Evolutionary conservation across 495 filamentous ascomycete genomes (phyloP), one percentile per base, ranked within the genome.

Genomic region (Trichoderma gamsii): DNA sequence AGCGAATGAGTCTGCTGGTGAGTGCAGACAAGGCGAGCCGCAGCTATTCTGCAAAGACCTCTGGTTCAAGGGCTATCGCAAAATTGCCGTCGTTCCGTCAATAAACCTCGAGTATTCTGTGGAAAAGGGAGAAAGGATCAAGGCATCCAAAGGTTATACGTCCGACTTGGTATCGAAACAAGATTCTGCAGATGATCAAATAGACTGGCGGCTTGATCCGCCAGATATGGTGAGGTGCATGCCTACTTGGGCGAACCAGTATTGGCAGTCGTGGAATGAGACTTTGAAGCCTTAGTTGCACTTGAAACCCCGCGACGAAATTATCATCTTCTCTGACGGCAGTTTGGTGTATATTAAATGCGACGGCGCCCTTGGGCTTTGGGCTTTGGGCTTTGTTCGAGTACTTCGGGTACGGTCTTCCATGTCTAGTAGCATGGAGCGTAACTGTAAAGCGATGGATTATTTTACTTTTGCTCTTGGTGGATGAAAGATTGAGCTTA

Each of bases 1-100:
- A 29, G 56, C 69, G 21, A 69, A 72, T 25, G 61, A 75, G 32
- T 29, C 25, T 9, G 56, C 56, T 4, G 76, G 68, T 7, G 83
- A 85, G 68, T 86, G 82, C 41, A 73, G 71, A 46, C 75, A 78
- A 68, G 82, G 83, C 0, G 83, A 84, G 71, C 77, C 82, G 27
- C 76, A 76, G 64, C 44, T 83, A 43, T 78, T 85, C 16, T 79
- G 78, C 66, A 85, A 84, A 68, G 82, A 86, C 65, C 35, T 85
- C 66, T 86, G 81, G 80, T 70, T 66, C 8, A 46, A 72, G 4
- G 82, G 82, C 0, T 76, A 76, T 51, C 79, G 79, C 11, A 81
- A 77, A 70, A 82, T 85, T 41, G 75, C 79, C 7, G 82, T 82
- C 3, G 79, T 85, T n/a, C 82, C 83, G 56, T 69, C 73, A 0